Percentiles rank a stretch among this genome's conserved stretches.
phyloP scores from a whole-genome alignment of 495 filamentous ascomycete species.

The Friedmanniomyces endolithicus region DNA sequence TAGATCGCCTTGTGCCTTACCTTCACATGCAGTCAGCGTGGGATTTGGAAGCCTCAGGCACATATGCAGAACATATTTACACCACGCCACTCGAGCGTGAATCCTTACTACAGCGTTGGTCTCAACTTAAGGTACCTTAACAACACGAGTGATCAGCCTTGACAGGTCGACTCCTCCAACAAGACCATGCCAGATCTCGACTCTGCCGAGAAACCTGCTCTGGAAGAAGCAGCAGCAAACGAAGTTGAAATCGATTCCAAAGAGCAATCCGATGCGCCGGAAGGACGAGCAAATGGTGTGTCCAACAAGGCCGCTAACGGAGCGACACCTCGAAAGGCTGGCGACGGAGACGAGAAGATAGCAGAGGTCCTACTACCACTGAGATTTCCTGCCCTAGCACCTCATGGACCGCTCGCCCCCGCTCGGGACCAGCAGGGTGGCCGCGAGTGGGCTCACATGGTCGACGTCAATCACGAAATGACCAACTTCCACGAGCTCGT shows the following conservation, averaged over 20 bases:
- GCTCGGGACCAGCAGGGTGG: constrained; percentile 60
- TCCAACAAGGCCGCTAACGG: constrained; percentile 27
- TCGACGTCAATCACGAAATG: constrained; percentile 83
- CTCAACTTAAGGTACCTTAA: too few relatives aligned
- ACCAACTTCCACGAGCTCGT: constrained; percentile 85
- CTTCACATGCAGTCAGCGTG: not conserved
- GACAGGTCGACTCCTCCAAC: not conserved
- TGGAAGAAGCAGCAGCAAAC: constrained; percentile 46
- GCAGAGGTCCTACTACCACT: constrained; percentile 84
- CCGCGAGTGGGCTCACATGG: constrained; percentile 94
- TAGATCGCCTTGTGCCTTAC: too few relatives aligned
- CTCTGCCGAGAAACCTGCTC: constrained; percentile 50
- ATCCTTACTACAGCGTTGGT: too few relatives aligned
- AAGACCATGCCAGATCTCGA: not conserved
- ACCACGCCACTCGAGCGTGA: not conserved
- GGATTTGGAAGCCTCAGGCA: not conserved
- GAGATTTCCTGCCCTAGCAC: constrained; percentile 85
- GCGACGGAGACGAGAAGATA: constrained; percentile 54
- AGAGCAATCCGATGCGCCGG: constrained; percentile 45
- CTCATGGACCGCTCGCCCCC: constrained; percentile 60
- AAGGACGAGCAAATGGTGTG: constrained; percentile 34
- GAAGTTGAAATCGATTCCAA: constrained; percentile 64
- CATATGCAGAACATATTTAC: not conserved
- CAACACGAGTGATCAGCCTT: not conserved
- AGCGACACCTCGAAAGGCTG: constrained; percentile 22